A percentile compares a stretch with the other conserved stretches of the same genome.
Conservation (phyloP, 1,139 yeast genomes). For the Debaryomyces sp. region DNA sequence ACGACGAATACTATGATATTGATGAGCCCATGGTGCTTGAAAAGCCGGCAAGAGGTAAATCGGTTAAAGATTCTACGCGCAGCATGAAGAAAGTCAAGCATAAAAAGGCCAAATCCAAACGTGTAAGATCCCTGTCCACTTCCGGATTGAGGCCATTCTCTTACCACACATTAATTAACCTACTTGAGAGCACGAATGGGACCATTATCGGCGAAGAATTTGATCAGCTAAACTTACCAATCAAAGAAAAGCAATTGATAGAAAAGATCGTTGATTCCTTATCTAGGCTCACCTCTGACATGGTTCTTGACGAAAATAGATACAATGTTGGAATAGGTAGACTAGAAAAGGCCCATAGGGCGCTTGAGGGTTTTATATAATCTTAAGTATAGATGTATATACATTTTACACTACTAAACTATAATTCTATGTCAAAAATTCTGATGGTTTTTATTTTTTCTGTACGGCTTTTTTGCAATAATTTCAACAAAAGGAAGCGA, state of each 20-base stretch:
- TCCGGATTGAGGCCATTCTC: constrained; percentile 51
- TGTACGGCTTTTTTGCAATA: not conserved
- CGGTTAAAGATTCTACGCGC: constrained; percentile 37
- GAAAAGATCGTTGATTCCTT: constrained; percentile 86
- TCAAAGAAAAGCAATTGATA: constrained; percentile 74
- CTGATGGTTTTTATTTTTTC: not conserved
- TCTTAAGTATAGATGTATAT: not conserved
- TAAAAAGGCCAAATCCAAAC: constrained; percentile 18
- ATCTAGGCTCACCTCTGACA: constrained; percentile 83
- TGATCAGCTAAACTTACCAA: constrained; percentile 70
- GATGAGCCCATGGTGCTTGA: constrained; percentile 39
- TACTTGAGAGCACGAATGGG: constrained; percentile 66
- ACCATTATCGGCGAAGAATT: constrained; percentile 71
- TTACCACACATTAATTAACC: constrained; percentile 57
- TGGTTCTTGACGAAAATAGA: constrained; percentile 80
- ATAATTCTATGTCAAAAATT: too few relatives aligned
- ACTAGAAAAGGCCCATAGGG: constrained; percentile 77
- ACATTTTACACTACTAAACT: too few relatives aligned
- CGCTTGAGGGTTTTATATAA: constrained; percentile 73
- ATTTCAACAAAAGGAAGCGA: not conserved
- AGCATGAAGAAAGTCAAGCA: constrained; percentile 21
- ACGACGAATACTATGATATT: constrained; percentile 44
- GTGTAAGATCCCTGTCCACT: constrained; percentile 13
- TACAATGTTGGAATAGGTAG: constrained; percentile 81
- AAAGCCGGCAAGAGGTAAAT: constrained; percentile 35